Evolutionary conservation across 108 stramenopile genomes (phyloP), one percentile per base, ranked within the genome.

Genomic region (Mayamaea pseudoterrestris): DNA sequence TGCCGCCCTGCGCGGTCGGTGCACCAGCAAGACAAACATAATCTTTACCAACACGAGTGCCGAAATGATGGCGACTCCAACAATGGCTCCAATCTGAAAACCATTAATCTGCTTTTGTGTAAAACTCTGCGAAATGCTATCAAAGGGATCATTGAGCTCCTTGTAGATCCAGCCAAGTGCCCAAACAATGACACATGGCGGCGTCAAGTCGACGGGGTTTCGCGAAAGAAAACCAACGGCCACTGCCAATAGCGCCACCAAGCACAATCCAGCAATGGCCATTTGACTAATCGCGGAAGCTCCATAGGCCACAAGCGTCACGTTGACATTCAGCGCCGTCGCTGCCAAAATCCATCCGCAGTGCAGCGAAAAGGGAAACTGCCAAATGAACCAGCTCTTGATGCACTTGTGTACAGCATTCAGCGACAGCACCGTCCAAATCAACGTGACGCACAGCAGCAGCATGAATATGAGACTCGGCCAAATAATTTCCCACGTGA

Each of bases 261-360:
- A 49, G 2, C 70, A 60, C 3, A 63, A 44, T 36, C 78, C 61
- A 2, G 74, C 79, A 8, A 72, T 53, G 5, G 61, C 35, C 17
- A 71, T 30, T 55, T 86, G 82, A 2, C 58, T 46, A 20, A 30
- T 28, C 3, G 64, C 60, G 2, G 69, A 35, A 14, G 42, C 55
- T 1, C 51, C 53, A 26, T 49, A 32, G 0, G 66, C 49, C 30
- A 84, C 77, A 26, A 73, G 61, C 6, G 77, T 52, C 11, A 87
- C 81, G 53, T 76, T 80, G 9, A 76, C 49, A 68, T 91, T 91
- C 11, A 91, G 58, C 13, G 66, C 47, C 7, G 75, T 58, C 12
- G 89, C 89, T 0, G 89, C 89, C 36, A 73, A 67, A 39, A 91
- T 86, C 89, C 89, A 91, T 7, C 77, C 83, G 18, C 40, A 47